Evolutionary conservation across 2,329 filamentous ascomycete species (phyloP), one percentile per base, ranked within the genome.

Genomic region (Pleomassaria siparia): DNA sequence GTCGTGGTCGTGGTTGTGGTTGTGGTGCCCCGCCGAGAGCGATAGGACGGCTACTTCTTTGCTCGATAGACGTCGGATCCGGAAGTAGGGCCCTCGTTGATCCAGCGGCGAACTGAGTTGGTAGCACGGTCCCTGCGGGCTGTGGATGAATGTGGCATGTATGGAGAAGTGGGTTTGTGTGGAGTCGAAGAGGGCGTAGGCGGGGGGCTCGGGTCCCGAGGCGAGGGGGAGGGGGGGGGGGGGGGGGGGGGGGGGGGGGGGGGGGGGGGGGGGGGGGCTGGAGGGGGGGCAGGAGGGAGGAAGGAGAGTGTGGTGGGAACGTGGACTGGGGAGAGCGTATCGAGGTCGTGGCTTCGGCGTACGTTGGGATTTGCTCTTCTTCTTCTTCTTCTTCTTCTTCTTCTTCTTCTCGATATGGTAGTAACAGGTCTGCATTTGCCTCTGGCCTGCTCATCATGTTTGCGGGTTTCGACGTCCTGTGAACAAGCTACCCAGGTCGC

Each of bases 121-220:
- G 44, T 63, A 64, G 44, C 54, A 57, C 13, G 61, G 60, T 25
- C 53, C 43, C 3, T 50, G 42, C 12, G 57, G 54, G 1, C 51
- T 61, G 44, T 62, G 55, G 28, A 64, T 62, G 48, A 65, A 62
- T 15, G 61, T 65, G 21, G 55, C 55, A 46, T 54, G 53, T 29
- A 64, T 58, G 21, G 48, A 53, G 32, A 57, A 64, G 7, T 49
- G 57, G 6, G 60, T 64, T 29, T 59, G 53, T 32, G 53, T 51
- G 2, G 53, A 32, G 43, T 62, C 56, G 9, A 63, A 51, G 33
- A 55, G 41, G 28, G 61, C 53, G 39, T 64, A 64, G 9, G 59
- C 50, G 11, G 62, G 62, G 1, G 59, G 59, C 13, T 51, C 40
- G 32, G 5, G 18, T 15, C 28, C 28, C 28, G 36, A 20, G 25